phyloP scores from a whole-genome alignment of 306 rosid genomes.

The Begonia loranthoides region DNA sequence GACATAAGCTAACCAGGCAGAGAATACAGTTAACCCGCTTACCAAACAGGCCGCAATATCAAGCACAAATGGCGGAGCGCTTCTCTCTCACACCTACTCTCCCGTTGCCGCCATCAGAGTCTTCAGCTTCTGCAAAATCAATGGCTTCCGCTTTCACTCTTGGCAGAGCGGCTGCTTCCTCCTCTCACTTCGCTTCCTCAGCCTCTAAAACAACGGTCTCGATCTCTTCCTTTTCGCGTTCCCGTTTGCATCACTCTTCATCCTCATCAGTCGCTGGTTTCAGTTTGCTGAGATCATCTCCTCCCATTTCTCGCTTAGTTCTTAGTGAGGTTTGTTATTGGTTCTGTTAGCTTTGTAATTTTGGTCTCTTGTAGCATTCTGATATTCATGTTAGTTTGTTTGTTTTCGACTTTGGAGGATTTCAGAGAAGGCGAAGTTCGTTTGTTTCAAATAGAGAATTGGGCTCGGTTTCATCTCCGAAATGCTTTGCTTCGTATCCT shows the following conservation, averaged over 20 bases:
- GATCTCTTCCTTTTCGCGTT: conserved; percentile 16
- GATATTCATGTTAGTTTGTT: neutral
- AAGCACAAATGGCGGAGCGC: conserved; percentile 26
- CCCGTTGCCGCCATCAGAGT: conserved; percentile 21
- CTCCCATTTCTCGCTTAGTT: conserved; percentile 54
- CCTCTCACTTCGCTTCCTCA: conserved; percentile 37
- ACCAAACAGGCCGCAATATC: too few species aligned
- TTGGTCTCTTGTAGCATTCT: neutral
- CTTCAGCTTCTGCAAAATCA: conserved; percentile 6
- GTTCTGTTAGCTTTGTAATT: neutral
- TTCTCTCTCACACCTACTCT: conserved; percentile 21
- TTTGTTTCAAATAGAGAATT: conserved; percentile 35
- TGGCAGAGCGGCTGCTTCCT: conserved; percentile 19
- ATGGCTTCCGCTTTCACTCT: conserved; percentile 31
- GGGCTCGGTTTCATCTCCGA: conserved; percentile 33
- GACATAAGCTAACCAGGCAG: too few species aligned
- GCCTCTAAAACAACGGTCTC: conserved; percentile 32
- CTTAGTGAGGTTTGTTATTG: conserved; percentile 42
- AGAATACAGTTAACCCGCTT: too few species aligned
- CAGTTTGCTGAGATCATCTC: conserved; percentile 39
- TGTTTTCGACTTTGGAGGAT: neutral
- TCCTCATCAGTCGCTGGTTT: conserved; percentile 20
- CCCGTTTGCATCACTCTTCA: conserved; percentile 9
- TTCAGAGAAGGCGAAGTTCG: conserved; percentile 34
- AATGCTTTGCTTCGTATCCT: conserved; percentile 58